These are phyloP conservation scores for Dictyostelium discoideum DNA, from an alignment of 78 protist species.

Conservation along the genomic window DNA sequence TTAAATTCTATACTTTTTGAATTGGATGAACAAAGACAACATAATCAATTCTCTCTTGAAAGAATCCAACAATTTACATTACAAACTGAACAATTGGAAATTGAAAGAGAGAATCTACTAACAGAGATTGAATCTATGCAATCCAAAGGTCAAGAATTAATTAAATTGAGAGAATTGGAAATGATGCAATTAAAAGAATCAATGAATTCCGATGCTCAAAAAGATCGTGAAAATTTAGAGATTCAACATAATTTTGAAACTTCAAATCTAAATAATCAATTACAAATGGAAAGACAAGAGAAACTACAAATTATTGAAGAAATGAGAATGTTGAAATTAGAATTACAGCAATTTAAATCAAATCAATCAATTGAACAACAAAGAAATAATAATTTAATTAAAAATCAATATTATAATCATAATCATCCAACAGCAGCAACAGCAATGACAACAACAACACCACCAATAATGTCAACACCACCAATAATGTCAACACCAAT, in stretches of 20 bases:
- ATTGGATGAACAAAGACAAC: slow-evolving; percentile 15
- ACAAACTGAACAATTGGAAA: not conserved
- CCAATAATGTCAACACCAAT: not conserved
- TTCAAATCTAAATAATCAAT: not conserved
- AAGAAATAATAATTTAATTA: not conserved
- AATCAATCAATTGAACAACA: not conserved
- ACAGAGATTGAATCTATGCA: not conserved
- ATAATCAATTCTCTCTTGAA: not conserved
- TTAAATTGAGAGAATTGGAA: not conserved
- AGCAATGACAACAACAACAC: not conserved
- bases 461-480: not conserved
- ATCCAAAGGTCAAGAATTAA: not conserved
- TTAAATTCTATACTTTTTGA: not conserved
- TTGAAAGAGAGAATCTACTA: not conserved
- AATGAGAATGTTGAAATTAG: slow-evolving; percentile 11
- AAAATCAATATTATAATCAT: not conserved
- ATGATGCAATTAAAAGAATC: not conserved
- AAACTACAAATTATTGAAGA: slow-evolving; percentile 42
- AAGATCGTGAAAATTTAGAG: slow-evolving; percentile 17
- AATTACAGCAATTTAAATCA: not conserved
- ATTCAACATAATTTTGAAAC: not conserved
- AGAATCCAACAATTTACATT: not conserved
- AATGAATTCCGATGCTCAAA: slow-evolving; percentile 22
- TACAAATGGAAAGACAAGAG: slow-evolving; percentile 31
- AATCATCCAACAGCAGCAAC: not conserved